These are phyloP conservation scores for Heterobasidion parviporum DNA, from an alignment of 1,284 basidiomycete species.

Conservation along the genomic window DNA sequence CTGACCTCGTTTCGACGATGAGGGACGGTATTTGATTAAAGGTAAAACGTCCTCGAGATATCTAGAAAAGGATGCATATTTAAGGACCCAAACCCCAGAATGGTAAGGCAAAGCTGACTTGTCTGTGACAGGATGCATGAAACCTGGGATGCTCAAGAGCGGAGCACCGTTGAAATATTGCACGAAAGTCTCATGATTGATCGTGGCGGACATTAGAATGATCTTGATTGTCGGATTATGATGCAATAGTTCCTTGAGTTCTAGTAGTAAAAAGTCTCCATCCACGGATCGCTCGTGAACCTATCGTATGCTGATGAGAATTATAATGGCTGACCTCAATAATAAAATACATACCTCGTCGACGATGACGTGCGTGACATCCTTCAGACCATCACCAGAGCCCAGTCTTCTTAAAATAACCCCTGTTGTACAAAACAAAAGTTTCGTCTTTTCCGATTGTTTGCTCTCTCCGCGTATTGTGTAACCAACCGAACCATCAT, in stretches of 20 bases:
- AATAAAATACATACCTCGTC: slow-evolving; percentile 60
- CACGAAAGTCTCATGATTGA: slow-evolving; percentile 79
- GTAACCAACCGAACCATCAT: slow-evolving; percentile 84
- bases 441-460: slow-evolving; percentile 56
- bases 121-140: slow-evolving; percentile 74
- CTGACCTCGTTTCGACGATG: slow-evolving; percentile 20
- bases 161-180: slow-evolving; percentile 80
- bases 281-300: slow-evolving; percentile 90
- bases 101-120: slow-evolving; percentile 30
- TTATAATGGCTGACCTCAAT: not conserved
- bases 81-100: no score
- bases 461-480: slow-evolving; percentile 87
- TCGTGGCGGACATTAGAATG: slow-evolving; percentile 84
- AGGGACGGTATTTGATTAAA: slow-evolving; percentile 38
- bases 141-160: slow-evolving; percentile 78
- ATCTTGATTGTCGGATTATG: slow-evolving; percentile 72
- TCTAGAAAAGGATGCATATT: slow-evolving; percentile 24
- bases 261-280: slow-evolving; percentile 85
- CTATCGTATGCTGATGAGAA: slow-evolving; percentile 24
- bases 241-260: slow-evolving; percentile 70
- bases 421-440: slow-evolving; percentile 92
- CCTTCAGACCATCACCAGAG: slow-evolving; percentile 63
- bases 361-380: slow-evolving; percentile 82
- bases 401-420: slow-evolving; percentile 78
- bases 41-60: slow-evolving; percentile 79